Conservation (phyloP, 2,329 filamentous ascomycete species). For the Trichoderma breve region DNA sequence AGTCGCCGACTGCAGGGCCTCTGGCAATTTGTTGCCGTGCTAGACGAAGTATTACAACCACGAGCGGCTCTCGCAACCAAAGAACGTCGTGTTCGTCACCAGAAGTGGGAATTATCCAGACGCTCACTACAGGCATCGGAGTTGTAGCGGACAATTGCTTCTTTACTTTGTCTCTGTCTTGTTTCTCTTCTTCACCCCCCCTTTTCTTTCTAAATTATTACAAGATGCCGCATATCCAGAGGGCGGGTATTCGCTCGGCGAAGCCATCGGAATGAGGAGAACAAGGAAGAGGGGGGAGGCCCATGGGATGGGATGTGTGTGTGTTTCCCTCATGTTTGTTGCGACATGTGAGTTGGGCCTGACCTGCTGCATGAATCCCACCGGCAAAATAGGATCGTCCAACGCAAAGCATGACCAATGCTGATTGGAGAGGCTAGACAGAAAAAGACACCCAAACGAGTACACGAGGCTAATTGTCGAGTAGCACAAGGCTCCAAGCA, state of each 20-base stretch:
- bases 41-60: not conserved
- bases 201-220: not conserved
- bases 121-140: not conserved
- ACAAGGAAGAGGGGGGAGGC: not conserved
- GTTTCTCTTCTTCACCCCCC: not conserved
- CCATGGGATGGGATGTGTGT: not conserved
- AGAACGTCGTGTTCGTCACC: not conserved
- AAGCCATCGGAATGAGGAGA: not conserved
- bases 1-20: not conserved
- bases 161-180: not conserved
- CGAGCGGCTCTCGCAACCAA: not conserved
- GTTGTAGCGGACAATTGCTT: not conserved
- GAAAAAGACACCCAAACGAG: not conserved
- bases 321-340: not conserved
- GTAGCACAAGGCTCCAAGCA: not conserved
- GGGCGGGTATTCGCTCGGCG: not conserved
- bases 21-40: not conserved
- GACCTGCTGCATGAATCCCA: constrained; percentile 4
- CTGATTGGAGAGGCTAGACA: not conserved
- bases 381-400: not conserved
- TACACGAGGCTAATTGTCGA: not conserved
- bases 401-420: not conserved
- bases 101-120: not conserved
- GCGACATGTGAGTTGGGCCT: not conserved
- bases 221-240: not conserved